Percentiles rank a stretch among this genome's conserved stretches.
phyloP scores from a whole-genome alignment of 2,329 filamentous ascomycete genomes.

The Trichoderma hamatum region DNA sequence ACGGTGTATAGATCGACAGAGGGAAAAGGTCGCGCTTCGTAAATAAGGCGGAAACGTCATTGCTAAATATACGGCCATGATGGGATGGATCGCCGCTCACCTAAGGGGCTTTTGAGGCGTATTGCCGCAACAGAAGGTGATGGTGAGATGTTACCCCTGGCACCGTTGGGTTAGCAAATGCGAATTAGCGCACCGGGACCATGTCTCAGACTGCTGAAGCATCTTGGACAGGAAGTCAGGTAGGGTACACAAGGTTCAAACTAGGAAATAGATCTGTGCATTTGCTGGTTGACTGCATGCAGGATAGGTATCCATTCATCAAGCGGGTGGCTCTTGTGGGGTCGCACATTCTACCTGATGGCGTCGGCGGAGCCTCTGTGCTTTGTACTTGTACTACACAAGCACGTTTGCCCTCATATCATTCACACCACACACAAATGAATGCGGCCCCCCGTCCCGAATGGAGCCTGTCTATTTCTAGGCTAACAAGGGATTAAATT shows the following conservation, averaged over 20 bases:
- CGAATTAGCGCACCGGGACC: slow-evolving; percentile 12
- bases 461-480: slow-evolving; percentile 4
- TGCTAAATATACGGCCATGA: slow-evolving; percentile 18
- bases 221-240: slow-evolving; percentile 2
- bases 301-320: slow-evolving; percentile 15
- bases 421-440: not conserved
- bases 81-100: not conserved
- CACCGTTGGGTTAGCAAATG: slow-evolving; percentile 19
- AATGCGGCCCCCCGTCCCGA: slow-evolving; percentile 14
- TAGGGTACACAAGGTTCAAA: slow-evolving; percentile 21
- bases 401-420: not conserved
- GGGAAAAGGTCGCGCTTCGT: not conserved
- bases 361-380: not conserved
- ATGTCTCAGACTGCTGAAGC: slow-evolving; percentile 9
- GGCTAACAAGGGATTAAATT: not conserved
- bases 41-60: slow-evolving; percentile 22
- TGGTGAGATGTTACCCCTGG: slow-evolving; percentile 21
- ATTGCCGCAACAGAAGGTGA: not conserved
- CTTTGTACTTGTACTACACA: not conserved
- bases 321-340: slow-evolving; percentile 8
- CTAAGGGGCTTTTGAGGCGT: not conserved
- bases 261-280: slow-evolving; percentile 22
- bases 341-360: not conserved
- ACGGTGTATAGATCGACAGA: not conserved
- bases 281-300: slow-evolving; percentile 12